Evolutionary conservation across 192 early-diverging fungal species (phyloP).

Genomic region (Coemansia sp.): DNA sequence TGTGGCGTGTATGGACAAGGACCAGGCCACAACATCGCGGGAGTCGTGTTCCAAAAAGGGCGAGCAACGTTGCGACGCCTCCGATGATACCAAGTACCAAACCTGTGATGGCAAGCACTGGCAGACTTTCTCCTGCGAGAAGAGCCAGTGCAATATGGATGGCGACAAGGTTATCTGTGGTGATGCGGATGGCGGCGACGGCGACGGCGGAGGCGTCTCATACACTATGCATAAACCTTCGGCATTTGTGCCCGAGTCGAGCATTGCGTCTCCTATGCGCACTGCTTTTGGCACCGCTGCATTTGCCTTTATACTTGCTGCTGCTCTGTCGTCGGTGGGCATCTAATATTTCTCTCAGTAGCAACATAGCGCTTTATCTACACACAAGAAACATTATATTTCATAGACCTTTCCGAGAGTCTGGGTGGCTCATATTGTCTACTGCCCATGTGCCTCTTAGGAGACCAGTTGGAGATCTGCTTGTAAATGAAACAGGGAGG

Average conservation of each 20-base stretch:
- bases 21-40: conserved; percentile 19
- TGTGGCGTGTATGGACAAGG: conserved; percentile 36
- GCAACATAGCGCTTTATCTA: background rate
- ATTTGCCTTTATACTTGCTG: conserved; percentile 19
- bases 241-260: conserved; percentile 35
- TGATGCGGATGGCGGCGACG: background rate
- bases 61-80: conserved; percentile 29
- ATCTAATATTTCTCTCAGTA: conserved; percentile 3
- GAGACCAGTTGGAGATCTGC: background rate
- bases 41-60: conserved; percentile 32
- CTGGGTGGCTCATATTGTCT: background rate
- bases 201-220: background rate
- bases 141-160: conserved; percentile 15
- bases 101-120: conserved; percentile 40
- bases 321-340: conserved; percentile 14
- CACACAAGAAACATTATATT: background rate
- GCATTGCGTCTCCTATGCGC: conserved; percentile 2
- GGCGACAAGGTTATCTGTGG: conserved; percentile 30
- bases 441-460: background rate
- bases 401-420: background rate
- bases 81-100: conserved; percentile 36
- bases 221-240: conserved; percentile 31
- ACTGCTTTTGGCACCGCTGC: conserved; percentile 14
- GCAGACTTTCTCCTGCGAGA: conserved; percentile 25
- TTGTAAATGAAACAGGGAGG: background rate